Percentiles rank a stretch among this genome's conserved stretches.
Conservation (phyloP, 176 grass and related monocot genomes). For the Eleusine indica region DNA sequence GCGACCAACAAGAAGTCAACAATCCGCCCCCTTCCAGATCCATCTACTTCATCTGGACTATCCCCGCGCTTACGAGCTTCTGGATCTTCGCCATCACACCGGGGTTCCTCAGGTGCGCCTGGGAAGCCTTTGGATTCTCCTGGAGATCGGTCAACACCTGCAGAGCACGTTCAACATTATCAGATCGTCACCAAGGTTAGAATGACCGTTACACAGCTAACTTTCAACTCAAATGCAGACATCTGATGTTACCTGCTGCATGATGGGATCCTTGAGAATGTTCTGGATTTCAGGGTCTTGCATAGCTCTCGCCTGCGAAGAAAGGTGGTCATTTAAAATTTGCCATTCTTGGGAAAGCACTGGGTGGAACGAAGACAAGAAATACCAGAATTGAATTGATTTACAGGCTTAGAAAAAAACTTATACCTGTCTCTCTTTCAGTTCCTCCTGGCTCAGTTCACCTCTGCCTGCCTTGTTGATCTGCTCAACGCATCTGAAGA, state of each 20-base stretch:
- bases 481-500: constrained; percentile 72
- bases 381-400: neutral
- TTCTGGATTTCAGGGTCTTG: constrained; percentile 93
- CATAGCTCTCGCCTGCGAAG: constrained; percentile 75
- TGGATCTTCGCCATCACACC: constrained; percentile 87
- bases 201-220: neutral
- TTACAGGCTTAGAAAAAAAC: neutral
- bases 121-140: constrained; percentile 74
- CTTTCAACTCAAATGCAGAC: neutral
- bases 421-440: constrained; percentile 83
- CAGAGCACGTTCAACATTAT: neutral
- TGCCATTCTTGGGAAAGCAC: neutral
- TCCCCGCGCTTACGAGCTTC: constrained; percentile 79
- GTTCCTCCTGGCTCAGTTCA: constrained; percentile 74
- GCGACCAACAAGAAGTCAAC: neutral
- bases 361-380: neutral
- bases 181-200: neutral
- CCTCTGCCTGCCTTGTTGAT: constrained; percentile 78
- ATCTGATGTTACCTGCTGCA: constrained; percentile 70
- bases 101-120: constrained; percentile 81
- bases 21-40: neutral
- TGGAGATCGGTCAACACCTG: constrained; percentile 87
- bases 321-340: neutral
- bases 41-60: constrained; percentile 74
- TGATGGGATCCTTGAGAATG: constrained; percentile 81